Conservation (phyloP, 73 alveolate genomes). For the Paramecium biaurelia region DNA sequence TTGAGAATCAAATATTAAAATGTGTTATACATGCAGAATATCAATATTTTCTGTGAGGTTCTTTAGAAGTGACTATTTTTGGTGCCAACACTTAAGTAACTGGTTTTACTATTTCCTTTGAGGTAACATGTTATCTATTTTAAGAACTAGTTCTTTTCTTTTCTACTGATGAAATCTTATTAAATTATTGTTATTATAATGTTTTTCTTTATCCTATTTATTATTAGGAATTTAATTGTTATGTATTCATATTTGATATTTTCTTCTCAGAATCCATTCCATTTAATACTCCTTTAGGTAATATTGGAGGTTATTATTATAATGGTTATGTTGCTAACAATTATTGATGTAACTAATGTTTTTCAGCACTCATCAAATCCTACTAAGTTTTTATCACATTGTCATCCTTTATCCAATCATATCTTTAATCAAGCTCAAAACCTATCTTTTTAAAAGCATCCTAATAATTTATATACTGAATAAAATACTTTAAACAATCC, state of each 20-base stretch:
- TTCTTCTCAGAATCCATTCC: background rate
- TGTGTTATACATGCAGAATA: background rate
- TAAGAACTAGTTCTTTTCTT: background rate
- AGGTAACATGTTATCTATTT: background rate
- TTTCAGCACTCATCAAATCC: background rate
- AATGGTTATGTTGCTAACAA: background rate
- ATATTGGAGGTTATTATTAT: background rate
- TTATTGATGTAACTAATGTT: background rate
- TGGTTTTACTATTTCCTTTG: background rate
- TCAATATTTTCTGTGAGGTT: constrained; percentile 35
- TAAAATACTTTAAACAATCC: constrained; percentile 53
- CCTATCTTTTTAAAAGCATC: constrained; percentile 44
- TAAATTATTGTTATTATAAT: background rate
- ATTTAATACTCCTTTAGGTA: background rate
- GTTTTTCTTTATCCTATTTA: background rate
- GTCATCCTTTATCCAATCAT: constrained; percentile 46
- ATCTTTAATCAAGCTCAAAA: constrained; percentile 1
- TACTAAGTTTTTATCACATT: background rate
- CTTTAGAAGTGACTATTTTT: constrained; percentile 26
- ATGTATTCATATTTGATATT: background rate
- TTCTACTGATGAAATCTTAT: background rate
- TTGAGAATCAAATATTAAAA: background rate
- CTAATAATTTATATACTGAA: background rate
- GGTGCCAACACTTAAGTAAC: background rate
- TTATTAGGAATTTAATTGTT: background rate